phyloP scores from a whole-genome alignment of 805 yeast genomes.

The Zygosaccharomyces siamensis region DNA sequence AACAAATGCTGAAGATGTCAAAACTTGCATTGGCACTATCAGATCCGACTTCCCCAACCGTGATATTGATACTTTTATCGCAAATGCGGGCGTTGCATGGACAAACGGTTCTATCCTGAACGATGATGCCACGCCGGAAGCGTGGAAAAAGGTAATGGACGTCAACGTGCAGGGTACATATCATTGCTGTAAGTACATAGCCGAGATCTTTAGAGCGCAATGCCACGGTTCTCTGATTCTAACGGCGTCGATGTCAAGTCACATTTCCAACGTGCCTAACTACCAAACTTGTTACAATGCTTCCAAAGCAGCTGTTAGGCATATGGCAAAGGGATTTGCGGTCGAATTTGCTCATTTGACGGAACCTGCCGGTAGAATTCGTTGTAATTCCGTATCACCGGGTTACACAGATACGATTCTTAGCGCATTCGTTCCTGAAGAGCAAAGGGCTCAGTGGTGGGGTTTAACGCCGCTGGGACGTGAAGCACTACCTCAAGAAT shows the following conservation, averaged over 20 bases:
- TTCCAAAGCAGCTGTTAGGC: constrained; percentile 84
- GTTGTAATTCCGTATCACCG: constrained; percentile 77
- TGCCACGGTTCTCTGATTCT: constrained; percentile 53
- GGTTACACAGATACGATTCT: constrained; percentile 77
- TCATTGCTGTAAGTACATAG: constrained; percentile 71
- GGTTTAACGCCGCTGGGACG: constrained; percentile 61
- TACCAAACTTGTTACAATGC: constrained; percentile 82
- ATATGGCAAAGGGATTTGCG: constrained; percentile 71
- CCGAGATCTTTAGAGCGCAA: constrained; percentile 65
- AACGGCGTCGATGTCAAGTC: constrained; percentile 88
- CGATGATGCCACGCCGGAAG: constrained; percentile 40
- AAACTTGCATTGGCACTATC: constrained; percentile 34
- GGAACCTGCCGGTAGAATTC: constrained; percentile 24
- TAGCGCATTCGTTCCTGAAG: constrained; percentile 45
- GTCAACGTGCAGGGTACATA: constrained; percentile 77
- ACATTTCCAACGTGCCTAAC: constrained; percentile 82
- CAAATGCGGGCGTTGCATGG: constrained; percentile 93
- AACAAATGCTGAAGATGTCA: constrained; percentile 27
- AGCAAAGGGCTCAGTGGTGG: constrained; percentile 49
- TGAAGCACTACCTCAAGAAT: constrained; percentile 66
- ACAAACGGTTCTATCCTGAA: constrained; percentile 52
- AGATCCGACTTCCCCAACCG: constrained; percentile 63
- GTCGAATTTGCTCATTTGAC: constrained; percentile 60
- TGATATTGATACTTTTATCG: constrained; percentile 75
- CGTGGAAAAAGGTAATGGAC: constrained; percentile 67